phyloP scores from a whole-genome alignment of 805 yeast genomes.

The Candida succiphila region DNA sequence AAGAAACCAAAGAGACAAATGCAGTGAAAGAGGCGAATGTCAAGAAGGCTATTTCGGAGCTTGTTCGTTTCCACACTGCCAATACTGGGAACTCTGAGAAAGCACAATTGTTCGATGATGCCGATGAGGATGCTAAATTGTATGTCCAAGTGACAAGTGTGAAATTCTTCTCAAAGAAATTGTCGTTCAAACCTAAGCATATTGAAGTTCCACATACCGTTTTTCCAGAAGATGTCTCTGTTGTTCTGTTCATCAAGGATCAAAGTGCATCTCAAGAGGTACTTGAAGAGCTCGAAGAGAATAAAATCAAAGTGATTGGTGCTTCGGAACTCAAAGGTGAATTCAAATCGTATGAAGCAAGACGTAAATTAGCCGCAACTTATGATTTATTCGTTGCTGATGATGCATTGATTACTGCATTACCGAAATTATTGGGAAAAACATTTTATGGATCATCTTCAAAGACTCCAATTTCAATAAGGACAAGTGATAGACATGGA shows the following conservation, averaged over 20 bases:
- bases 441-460: slow-evolving; percentile 48
- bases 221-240: slow-evolving; percentile 31
- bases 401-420: slow-evolving; percentile 65
- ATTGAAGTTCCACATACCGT: slow-evolving; percentile 39
- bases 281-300: slow-evolving; percentile 36
- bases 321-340: slow-evolving; percentile 71
- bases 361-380: slow-evolving; percentile 59
- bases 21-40: slow-evolving; percentile 17
- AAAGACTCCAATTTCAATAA: slow-evolving; percentile 63
- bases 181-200: slow-evolving; percentile 45
- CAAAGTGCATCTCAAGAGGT: slow-evolving; percentile 33
- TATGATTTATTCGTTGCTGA: slow-evolving; percentile 79
- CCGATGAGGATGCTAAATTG: slow-evolving; percentile 38
- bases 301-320: slow-evolving; percentile 48
- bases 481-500: slow-evolving; percentile 24
- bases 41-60: slow-evolving; percentile 50
- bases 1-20: slow-evolving; percentile 2
- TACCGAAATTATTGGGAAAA: slow-evolving; percentile 82
- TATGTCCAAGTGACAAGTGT: slow-evolving; percentile 57
- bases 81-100: slow-evolving; percentile 21
- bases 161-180: slow-evolving; percentile 51
- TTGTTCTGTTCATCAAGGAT: slow-evolving; percentile 68
- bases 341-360: slow-evolving; percentile 81
- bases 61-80: slow-evolving; percentile 45
- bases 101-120: slow-evolving; percentile 42